Base-by-base conservation (phyloP, 768 basidiomycete genomes). In the Nidularia pulvinata region DNA sequence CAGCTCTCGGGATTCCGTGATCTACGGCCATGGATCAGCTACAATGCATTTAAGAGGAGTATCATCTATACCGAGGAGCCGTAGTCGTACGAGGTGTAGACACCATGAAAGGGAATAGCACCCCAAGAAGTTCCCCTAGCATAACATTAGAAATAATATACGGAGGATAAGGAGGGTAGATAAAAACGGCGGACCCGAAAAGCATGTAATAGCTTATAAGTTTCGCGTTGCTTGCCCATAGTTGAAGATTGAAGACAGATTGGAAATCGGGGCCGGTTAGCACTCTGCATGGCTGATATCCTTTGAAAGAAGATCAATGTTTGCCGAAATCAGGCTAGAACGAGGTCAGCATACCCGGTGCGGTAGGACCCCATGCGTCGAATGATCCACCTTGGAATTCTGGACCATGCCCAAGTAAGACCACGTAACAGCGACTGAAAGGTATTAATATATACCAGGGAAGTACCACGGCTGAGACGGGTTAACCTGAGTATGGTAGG, bases 121-220 rank as follows among this genome's bases (percentile, higher is more conserved):
- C 89, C 92, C 90, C 91, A 94, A 10, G 88, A 91, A 0, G 92
- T 93, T 22, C 92, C 91, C 6, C 91, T 91, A 30, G 25, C 4
- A 54, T 48, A 48, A 44, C 48, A 4, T n/a, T 7, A n/a, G 10
- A 46, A 14, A n/a, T 22, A 14, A 30, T 46, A 11, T 46, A n/a
- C 2, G 25, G 13, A 46, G 10, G 25, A 22, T 10, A 9, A 25
- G 45, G 25, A 25, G 25, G 10, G 45, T 42, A 13, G 5, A 46
- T 14, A 14, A 25, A 25, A 4, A 46, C 6, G 13, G 42, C 70
- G 55, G 64, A 88, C 88, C 88, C 91, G 59, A 84, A 91, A 51
- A 91, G 59, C 93, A 94, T 93, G 68, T 94, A 94, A 56, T 89
- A 90, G 60, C 82, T 91, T 54, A 93, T 83, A 45, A 94, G 61